These are phyloP conservation scores for Globisporangium orthogonon DNA, from an alignment of 352 stramenopile genomes.

Conservation along the genomic window DNA sequence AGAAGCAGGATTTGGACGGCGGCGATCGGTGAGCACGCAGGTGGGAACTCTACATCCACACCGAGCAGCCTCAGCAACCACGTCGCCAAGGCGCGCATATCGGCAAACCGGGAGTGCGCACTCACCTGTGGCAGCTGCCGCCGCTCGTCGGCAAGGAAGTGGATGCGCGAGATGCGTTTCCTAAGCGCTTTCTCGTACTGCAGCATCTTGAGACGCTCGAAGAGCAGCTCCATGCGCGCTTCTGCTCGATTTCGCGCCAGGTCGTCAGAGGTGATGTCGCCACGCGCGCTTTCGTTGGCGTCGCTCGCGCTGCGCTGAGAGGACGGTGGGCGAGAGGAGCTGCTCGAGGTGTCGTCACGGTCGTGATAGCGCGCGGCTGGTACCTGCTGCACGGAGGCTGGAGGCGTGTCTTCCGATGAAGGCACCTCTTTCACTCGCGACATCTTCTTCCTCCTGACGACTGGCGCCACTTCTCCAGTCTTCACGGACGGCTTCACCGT, in stretches of 20 bases:
- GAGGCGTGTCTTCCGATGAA: slow-evolving; percentile 1
- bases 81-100: slow-evolving; percentile 31
- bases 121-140: slow-evolving; percentile 8
- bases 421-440: not conserved
- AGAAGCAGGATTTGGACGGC: slow-evolving; percentile 46
- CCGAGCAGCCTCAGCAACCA: slow-evolving; percentile 39
- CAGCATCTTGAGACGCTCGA: slow-evolving; percentile 61
- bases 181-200: slow-evolving; percentile 31
- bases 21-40: slow-evolving; percentile 19
- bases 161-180: slow-evolving; percentile 31
- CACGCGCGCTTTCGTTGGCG: slow-evolving; percentile 3
- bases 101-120: slow-evolving; percentile 33
- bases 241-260: slow-evolving; percentile 26
- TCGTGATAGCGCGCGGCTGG: slow-evolving; percentile 3
- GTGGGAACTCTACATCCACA: slow-evolving; percentile 13
- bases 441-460: slow-evolving; percentile 3
- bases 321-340: slow-evolving; percentile 22
- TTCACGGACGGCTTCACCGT: not conserved
- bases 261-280: slow-evolving; percentile 17
- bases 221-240: slow-evolving; percentile 56
- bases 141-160: slow-evolving; percentile 28
- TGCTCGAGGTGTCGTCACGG: slow-evolving; percentile 10
- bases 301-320: slow-evolving; percentile 18
- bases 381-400: slow-evolving; percentile 2
- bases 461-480: not conserved